Evolutionary conservation across 1,284 basidiomycete genomes (phyloP).

Genomic region (Tetrapyrgos nigripes): DNA sequence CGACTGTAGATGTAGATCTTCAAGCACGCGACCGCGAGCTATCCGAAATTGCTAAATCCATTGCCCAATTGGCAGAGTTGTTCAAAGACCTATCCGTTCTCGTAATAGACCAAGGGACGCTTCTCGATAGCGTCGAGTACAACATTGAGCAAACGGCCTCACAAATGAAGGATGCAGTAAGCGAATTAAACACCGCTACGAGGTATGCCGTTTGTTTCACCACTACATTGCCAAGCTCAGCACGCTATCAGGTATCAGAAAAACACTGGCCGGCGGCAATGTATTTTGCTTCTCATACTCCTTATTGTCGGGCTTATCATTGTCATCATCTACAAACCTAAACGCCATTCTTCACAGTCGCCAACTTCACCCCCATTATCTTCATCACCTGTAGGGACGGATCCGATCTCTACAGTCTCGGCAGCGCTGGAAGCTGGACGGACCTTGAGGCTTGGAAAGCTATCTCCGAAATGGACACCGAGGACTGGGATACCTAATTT

Average conservation of each 20-base stretch:
- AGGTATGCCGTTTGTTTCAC: slow-evolving; percentile 51
- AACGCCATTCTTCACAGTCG: slow-evolving; percentile 40
- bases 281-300: slow-evolving; percentile 91
- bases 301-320: slow-evolving; percentile 88
- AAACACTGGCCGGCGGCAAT: slow-evolving; percentile 89
- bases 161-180: slow-evolving; percentile 84
- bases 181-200: slow-evolving; percentile 85
- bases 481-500: neutral
- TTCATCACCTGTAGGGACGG: slow-evolving; percentile 3
- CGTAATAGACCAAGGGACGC: slow-evolving; percentile 97
- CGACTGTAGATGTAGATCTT: slow-evolving; percentile 53
- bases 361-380: slow-evolving; percentile 24
- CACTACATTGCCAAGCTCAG: slow-evolving; percentile 2
- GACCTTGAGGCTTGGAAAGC: neutral
- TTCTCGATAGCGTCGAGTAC: slow-evolving; percentile 96
- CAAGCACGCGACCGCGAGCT: slow-evolving; percentile 81
- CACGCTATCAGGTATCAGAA: slow-evolving; percentile 79
- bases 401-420: slow-evolving; percentile 13
- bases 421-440: slow-evolving; percentile 5
- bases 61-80: slow-evolving; percentile 90
- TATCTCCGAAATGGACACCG: neutral
- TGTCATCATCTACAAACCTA: slow-evolving; percentile 85
- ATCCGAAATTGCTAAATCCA: slow-evolving; percentile 91
- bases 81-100: slow-evolving; percentile 95
- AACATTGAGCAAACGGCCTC: slow-evolving; percentile 94